Percentiles rank a stretch among this genome's conserved stretches.
These are phyloP conservation scores for Aspergillus luchuensis DNA, from an alignment of 2,329 filamentous ascomycete genomes.

Conservation along the genomic window DNA sequence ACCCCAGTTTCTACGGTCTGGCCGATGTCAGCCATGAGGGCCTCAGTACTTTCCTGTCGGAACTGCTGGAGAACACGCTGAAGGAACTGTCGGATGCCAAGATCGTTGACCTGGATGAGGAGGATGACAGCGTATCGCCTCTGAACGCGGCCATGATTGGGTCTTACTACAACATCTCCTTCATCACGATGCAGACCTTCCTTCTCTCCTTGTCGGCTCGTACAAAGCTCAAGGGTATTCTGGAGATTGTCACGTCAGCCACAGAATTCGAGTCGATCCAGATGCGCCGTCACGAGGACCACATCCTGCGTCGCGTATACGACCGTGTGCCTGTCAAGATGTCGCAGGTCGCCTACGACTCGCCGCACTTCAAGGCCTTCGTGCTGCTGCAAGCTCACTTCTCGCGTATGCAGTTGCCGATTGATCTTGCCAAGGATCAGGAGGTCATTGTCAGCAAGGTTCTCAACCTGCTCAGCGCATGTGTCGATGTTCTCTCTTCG, in stretches of 20 bases:
- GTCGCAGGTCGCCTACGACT: conserved; percentile 80
- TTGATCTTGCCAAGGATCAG: conserved; percentile 94
- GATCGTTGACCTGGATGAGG: conserved; percentile 93
- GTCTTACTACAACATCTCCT: conserved; percentile 98
- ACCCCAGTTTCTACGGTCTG: conserved; percentile 94
- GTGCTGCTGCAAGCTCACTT: conserved; percentile 98
- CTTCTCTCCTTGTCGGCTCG: conserved; percentile 82
- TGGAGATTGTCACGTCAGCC: conserved; percentile 95
- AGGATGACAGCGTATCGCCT: conserved; percentile 84
- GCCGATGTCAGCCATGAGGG: conserved; percentile 87
- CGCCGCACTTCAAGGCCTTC: conserved; percentile 98
- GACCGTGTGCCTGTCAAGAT: conserved; percentile 95
- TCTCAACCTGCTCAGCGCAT: conserved; percentile 83
- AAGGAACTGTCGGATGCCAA: conserved; percentile 90
- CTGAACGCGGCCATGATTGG: conserved; percentile 97
- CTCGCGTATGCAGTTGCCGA: conserved; percentile 92
- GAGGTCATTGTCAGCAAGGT: conserved; percentile 83
- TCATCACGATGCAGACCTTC: conserved; percentile 99
- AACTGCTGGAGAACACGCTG: conserved; percentile 88
- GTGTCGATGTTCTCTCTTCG: conserved; percentile 91
- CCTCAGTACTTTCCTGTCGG: conserved; percentile 90
- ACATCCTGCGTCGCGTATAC: conserved; percentile 85
- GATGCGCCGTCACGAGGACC: conserved; percentile 88
- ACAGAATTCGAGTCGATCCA: conserved; percentile 96
- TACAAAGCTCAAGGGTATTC: conserved; percentile 93